These are phyloP conservation scores for Fusarium sublunatum DNA, from an alignment of 2,329 filamentous ascomycete species.

Conservation along the genomic window DNA sequence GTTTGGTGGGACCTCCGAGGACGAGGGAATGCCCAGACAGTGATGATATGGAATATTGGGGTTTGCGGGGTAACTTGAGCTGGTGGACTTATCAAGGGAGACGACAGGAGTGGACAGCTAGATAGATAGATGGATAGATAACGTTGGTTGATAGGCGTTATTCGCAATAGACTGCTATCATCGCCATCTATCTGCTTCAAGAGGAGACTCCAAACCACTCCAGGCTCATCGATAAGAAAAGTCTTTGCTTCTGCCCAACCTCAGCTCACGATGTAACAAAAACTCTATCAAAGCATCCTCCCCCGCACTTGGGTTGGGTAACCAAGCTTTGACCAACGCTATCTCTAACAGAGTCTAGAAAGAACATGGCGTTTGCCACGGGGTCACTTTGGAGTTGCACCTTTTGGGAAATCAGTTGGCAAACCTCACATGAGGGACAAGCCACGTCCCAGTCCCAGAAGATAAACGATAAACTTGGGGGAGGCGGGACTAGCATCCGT, in stretches of 20 bases:
- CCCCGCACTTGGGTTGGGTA: constrained; percentile 3
- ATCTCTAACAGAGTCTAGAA: neutral
- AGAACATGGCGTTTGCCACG: constrained; percentile 16
- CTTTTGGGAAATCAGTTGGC: constrained; percentile 20
- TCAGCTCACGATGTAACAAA: neutral
- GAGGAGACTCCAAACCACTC: neutral
- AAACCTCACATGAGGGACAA: constrained; percentile 23
- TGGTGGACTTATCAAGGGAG: neutral
- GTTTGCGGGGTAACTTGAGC: constrained; percentile 9
- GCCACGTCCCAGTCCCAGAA: neutral
- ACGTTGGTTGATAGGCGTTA: neutral
- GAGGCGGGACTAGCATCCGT: constrained; percentile 18
- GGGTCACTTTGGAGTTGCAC: constrained; percentile 2
- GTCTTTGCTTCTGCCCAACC: neutral
- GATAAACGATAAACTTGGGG: neutral
- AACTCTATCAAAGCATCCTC: constrained; percentile 1
- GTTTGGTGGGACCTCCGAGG: neutral
- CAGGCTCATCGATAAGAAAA: constrained; percentile 1
- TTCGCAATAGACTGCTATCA: neutral
- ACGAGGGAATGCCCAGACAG: neutral
- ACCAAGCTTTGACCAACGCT: constrained; percentile 2
- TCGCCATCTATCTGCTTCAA: neutral
- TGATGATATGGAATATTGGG: constrained; percentile 1
- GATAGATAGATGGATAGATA: neutral
- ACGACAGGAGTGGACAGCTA: neutral